Evolutionary conservation across 495 filamentous ascomycete species (phyloP), one percentile per base, ranked within the genome.

Genomic region (Talaromyces nanjingensis): DNA sequence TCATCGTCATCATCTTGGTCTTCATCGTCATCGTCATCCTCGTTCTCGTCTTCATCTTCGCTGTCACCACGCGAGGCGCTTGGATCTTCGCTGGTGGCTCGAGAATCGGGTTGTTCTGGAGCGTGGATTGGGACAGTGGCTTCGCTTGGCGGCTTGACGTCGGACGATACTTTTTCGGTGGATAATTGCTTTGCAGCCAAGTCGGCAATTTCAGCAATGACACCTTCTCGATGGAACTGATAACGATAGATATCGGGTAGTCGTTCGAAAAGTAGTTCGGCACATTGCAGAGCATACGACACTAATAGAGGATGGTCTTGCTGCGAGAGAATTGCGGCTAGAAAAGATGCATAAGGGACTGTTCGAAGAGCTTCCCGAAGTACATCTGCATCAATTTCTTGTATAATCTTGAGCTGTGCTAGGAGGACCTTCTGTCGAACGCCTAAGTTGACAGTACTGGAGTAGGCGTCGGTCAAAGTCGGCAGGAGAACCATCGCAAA

Each of bases 381-480:
- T 53, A 99, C 90, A 39, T 83, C 81, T 11, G 83, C 81, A 68
- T 97, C 93, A 20, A 98, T 70, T 66, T 97, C 96, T n/a, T 92
- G 96, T 12, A 99, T 84, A 92, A 99, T 98, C 77, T 98, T 97
- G 33, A 98, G 79, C 67, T 99, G 96, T 20, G 96, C 94, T 33
- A 86, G 89, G 49, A 99, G 81, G 18, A 98, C 96, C 77, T 96
- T 97, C 69, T 98, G 91, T n/a, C 96, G 91, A 16, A 99, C 96
- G 58, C 82, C 89, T n/a, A 98, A 79, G 71, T 99, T 99, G 63
- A 99, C 93, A 4, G 96, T 99, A 74, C 94, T 98, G 2, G 94
- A 96, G 70, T 94, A 99, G 2, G 93, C 96, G 70, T 99, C 93
- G 18, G 96, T 98, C 42, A 99, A 79, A 16, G 96, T 99, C 4